These are phyloP conservation scores for Zymoseptoria passerinii DNA, from an alignment of 2,329 filamentous ascomycete species.

Conservation along the genomic window DNA sequence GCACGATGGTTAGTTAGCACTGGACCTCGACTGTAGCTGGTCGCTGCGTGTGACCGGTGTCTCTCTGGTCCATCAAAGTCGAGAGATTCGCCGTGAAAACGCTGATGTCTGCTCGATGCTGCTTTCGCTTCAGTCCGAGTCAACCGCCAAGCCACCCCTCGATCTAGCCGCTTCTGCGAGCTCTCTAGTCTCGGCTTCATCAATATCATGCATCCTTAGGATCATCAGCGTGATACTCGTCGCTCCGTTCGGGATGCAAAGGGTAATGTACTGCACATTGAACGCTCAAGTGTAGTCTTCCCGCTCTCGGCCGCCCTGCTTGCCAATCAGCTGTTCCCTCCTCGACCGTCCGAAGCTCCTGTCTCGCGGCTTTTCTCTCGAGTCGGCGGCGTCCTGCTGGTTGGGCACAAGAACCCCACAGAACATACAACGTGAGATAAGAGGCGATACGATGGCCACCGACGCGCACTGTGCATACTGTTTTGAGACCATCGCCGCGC, in stretches of 20 bases:
- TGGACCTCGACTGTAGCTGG: too few relatives aligned
- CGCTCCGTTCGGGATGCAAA: background rate
- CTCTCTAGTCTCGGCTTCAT: background rate
- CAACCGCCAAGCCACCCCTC: background rate
- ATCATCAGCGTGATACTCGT: background rate
- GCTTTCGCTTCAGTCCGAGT: too few relatives aligned
- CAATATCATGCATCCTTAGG: background rate
- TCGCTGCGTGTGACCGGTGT: too few relatives aligned
- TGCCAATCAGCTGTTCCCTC: background rate
- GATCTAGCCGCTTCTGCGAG: background rate
- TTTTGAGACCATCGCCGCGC: conserved; percentile 76
- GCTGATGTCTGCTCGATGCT: too few relatives aligned
- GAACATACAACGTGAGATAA: background rate
- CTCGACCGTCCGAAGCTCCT: background rate
- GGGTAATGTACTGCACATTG: background rate
- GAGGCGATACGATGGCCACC: conserved; percentile 59
- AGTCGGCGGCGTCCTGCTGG: background rate
- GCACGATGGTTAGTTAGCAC: too few relatives aligned
- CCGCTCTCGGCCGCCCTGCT: background rate
- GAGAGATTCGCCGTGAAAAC: too few relatives aligned
- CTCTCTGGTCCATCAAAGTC: too few relatives aligned
- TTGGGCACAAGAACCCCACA: background rate
- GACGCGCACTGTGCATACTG: conserved; percentile 82
- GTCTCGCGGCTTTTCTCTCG: background rate
- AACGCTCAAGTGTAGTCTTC: background rate